A percentile compares a stretch with the other conserved stretches of the same genome.
phyloP scores from a whole-genome alignment of 441 rosid genomes.

The Bruguiera hainesii region DNA sequence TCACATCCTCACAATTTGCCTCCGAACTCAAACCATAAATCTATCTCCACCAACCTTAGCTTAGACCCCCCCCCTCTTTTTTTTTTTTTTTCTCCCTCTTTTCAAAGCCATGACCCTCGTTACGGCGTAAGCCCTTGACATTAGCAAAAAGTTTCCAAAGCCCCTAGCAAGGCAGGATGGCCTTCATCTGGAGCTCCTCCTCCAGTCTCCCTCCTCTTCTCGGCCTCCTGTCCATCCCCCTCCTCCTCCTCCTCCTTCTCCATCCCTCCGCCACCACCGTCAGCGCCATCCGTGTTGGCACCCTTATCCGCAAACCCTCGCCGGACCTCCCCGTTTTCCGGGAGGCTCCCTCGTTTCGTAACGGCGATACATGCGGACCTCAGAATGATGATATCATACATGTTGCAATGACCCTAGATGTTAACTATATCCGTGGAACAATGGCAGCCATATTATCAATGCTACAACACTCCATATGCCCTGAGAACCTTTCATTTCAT shows the following conservation, averaged over 20 bases:
- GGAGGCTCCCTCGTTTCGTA: constrained; percentile 65
- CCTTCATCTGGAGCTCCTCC: constrained; percentile 46
- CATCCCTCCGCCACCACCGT: constrained; percentile 24
- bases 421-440: constrained; percentile 73
- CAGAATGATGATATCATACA: constrained; percentile 37
- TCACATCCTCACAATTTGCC: constrained; percentile 20
- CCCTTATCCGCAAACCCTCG: constrained; percentile 31
- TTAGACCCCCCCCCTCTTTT: not conserved
- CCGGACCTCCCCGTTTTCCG: constrained; percentile 42
- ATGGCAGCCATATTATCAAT: constrained; percentile 77
- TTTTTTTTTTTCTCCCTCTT: not conserved
- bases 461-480: constrained; percentile 63
- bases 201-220: constrained; percentile 25
- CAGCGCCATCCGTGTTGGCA: constrained; percentile 33
- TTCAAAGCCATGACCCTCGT: not conserved
- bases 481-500: constrained; percentile 72
- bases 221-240: constrained; percentile 70
- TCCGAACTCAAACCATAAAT: constrained; percentile 3
- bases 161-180: constrained; percentile 51
- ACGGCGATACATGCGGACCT: constrained; percentile 44
- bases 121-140: constrained; percentile 2
- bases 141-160: not conserved
- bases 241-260: constrained; percentile 35
- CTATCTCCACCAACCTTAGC: not conserved
- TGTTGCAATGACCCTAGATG: constrained; percentile 72